Evolutionary conservation across 2,329 filamentous ascomycete species (phyloP), one percentile per base, ranked within the genome.

Genomic region (Fusarium marasasianum): DNA sequence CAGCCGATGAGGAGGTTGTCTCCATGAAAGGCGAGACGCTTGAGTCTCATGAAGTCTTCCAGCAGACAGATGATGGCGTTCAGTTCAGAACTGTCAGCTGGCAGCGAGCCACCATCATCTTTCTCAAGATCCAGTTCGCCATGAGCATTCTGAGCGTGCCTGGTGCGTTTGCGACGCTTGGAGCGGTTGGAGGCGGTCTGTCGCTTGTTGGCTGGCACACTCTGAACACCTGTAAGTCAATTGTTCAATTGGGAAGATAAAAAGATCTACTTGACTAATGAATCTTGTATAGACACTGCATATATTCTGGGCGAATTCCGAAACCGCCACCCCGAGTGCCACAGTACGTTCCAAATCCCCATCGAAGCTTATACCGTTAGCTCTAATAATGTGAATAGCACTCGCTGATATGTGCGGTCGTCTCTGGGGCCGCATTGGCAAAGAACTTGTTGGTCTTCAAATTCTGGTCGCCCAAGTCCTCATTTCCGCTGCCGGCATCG

Each of bases 51-150:
- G 78, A 79, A n/a, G 78, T 80, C 44, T 80, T 80, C 64, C 65
- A 70, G 41, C 57, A 73, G 24, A 75, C 74, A 15, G 63, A 66
- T 1, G 78, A 79, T 43, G 79, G 77, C 15, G 78, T 81, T 31
- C 69, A 80, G 14, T 80, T 80, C 41, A 75, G 79, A 3, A 79
- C 76, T 3, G 77, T 80, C 33, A 82, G 82, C 51, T 85, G 84
- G 83, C 79, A 83, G 62, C 75, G 82, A 55, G 83, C 83, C 20
- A 81, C 80, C 20, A 76, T 84, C 41, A 81, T 85, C 68, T 84
- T 85, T 66, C 75, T 82, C 68, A 83, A 83, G 77, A 75, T 79
- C 48, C 77, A 79, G 56, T 78, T 80, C 26, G 57, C 57, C 17
- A 60, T 60, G 57, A 60, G 57, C 17, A 60, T 60, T 26, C 45